Evolutionary conservation across 148 eudicot species (phyloP).

Genomic region (Rhododendron griersonianum): DNA sequence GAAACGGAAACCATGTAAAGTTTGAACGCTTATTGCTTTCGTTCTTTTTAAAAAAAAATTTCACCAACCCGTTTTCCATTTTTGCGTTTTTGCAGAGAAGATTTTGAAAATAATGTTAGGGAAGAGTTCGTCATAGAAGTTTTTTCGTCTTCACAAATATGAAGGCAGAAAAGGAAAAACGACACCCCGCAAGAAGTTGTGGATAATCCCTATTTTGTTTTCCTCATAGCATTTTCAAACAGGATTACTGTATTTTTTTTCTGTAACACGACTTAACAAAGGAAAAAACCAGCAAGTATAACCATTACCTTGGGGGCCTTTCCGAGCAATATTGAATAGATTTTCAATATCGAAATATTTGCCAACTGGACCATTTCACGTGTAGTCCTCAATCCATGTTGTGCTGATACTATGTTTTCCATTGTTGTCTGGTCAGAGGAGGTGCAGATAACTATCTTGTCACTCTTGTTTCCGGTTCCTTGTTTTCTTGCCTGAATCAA

Average conservation of each 20-base stretch:
- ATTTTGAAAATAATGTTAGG: neutral
- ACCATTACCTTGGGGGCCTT: slow-evolving; percentile 69
- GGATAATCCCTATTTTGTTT: neutral
- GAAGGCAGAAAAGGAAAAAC: neutral
- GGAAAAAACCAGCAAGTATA: neutral
- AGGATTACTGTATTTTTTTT: neutral
- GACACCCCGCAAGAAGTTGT: neutral
- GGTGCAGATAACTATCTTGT: slow-evolving; percentile 57
- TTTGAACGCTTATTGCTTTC: neutral
- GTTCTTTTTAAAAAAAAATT: too few species aligned
- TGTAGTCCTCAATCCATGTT: slow-evolving; percentile 59
- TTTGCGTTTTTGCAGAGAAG: too few species aligned
- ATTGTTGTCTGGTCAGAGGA: slow-evolving; percentile 61
- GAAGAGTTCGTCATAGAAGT: neutral
- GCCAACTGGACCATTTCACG: slow-evolving; percentile 53
- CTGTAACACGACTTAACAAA: neutral
- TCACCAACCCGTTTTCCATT: neutral
- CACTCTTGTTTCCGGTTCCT: slow-evolving; percentile 23
- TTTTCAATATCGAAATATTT: slow-evolving; percentile 66
- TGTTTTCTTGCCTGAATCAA: slow-evolving; percentile 45
- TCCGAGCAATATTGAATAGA: slow-evolving; percentile 56
- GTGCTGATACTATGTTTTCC: slow-evolving; percentile 86
- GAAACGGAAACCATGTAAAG: neutral
- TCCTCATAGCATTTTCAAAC: neutral
- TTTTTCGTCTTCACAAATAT: neutral